Evolutionary conservation across 345 rosid genomes (phyloP), one percentile per base, ranked within the genome.

Genomic region (Eucalyptus cloeziana): DNA sequence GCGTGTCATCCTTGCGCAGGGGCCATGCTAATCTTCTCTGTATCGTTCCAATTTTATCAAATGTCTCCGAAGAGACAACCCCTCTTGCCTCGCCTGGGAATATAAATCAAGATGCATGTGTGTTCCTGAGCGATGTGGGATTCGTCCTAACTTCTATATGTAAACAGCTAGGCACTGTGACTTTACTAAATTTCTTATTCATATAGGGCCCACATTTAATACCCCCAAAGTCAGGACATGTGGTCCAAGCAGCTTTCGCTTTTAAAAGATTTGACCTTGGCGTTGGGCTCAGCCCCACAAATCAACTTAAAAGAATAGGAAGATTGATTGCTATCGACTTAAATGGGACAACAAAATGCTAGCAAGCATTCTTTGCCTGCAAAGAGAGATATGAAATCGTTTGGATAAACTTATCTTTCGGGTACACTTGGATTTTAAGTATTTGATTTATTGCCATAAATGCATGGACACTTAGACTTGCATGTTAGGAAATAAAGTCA

Each of bases 61-160:
- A 76, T 76, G 83, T 37, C 83, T 37, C 27, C 47, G 8, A 76
- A 76, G 47, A 21, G 47, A 76, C 13, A 1, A 6, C 2, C 30
- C 6, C 5, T 6, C 8, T 0, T 21, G 8, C 8, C 47, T 76
- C 3, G 2, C 30, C 5, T 21, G 5, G 8, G 47, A 5, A 76
- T 76, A 76, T 76, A 76, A 40, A 40, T 22, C 6, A 1, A 76
- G 30, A 13, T 76, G 83, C 7, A 43, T 76, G 15, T 4, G 5
- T 40, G 30, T 37, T 40, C 83, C 1, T 6, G 2, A 11, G 24
- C 30, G 30, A 76, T 21, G 83, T 76, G 83, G 83, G 83, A 76
- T 24, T 37, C 15, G 13, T 37, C 83, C 8, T 37, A 40, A 2
- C 47, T 37, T 76, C 47, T 19, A 10, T 1, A 69, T 31, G 44